Percentiles rank a stretch among this genome's conserved stretches.
phyloP scores from a whole-genome alignment of 495 filamentous ascomycete species.

The Aspergillus indologenus region DNA sequence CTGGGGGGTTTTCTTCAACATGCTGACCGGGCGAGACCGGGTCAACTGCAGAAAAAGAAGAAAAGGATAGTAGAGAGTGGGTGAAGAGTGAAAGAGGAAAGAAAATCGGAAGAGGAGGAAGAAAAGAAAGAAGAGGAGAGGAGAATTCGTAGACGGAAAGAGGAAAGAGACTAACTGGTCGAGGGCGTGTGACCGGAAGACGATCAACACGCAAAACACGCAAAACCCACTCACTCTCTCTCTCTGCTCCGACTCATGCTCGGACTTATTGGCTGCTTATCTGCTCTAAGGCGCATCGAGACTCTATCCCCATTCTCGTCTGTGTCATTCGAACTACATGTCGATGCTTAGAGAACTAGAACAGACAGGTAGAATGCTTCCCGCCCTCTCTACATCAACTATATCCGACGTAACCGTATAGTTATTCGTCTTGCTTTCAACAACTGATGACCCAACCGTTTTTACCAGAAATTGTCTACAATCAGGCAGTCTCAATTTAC shows the following conservation, averaged over 20 bases:
- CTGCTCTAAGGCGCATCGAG: not conserved
- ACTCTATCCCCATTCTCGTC: not conserved
- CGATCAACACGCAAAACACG: not conserved
- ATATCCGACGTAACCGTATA: too few relatives aligned
- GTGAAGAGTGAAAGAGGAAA: slow-evolving; percentile 9
- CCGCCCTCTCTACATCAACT: too few relatives aligned
- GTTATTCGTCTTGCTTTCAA: too few relatives aligned
- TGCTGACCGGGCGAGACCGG: slow-evolving; percentile 1
- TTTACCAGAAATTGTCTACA: not conserved
- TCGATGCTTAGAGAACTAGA: too few relatives aligned
- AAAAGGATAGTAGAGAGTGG: not conserved
- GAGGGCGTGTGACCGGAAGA: not conserved
- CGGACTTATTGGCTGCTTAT: not conserved
- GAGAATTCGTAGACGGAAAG: slow-evolving; percentile 5
- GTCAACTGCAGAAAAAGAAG: not conserved
- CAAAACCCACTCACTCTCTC: too few relatives aligned
- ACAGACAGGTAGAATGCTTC: too few relatives aligned
- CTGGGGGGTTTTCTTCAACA: slow-evolving; percentile 33
- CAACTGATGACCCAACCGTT: not conserved
- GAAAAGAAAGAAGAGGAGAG: slow-evolving; percentile 8
- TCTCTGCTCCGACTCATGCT: too few relatives aligned
- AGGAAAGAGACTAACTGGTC: not conserved
- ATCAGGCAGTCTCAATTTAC: not conserved
- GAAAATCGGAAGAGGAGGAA: slow-evolving; percentile 6
- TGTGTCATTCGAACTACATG: too few relatives aligned